phyloP scores from a whole-genome alignment of 140 eudicot species.

The Bidens hawaiensis region DNA sequence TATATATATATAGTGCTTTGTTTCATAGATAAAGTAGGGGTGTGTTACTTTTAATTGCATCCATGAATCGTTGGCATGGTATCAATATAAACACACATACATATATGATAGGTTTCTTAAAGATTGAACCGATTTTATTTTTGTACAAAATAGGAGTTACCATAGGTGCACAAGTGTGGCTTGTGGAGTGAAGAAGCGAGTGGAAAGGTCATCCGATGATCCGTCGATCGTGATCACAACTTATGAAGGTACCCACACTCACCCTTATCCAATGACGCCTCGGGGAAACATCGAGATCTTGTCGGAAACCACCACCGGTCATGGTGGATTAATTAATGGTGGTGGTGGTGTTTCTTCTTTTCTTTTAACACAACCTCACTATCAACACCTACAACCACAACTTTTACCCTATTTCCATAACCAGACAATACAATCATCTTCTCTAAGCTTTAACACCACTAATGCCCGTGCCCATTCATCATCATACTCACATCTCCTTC shows the following conservation, averaged over 20 bases:
- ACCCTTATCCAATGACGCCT: slow-evolving; percentile 63
- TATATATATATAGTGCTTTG: too few relatives aligned
- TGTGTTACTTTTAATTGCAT: too few relatives aligned
- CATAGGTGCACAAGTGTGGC: slow-evolving; percentile 81
- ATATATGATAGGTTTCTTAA: neutral
- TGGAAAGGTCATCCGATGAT: slow-evolving; percentile 77
- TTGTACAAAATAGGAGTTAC: slow-evolving; percentile 59
- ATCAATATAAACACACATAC: neutral
- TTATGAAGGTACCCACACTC: slow-evolving; percentile 83
- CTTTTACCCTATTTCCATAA: slow-evolving; percentile 35
- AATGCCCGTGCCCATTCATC: slow-evolving; percentile 24
- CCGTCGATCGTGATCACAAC: slow-evolving; percentile 78
- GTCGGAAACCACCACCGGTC: slow-evolving; percentile 34
- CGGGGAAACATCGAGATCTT: slow-evolving; percentile 51
- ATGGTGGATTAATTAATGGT: slow-evolving; percentile 29
- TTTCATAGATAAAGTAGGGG: neutral
- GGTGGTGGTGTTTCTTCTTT: slow-evolving; percentile 33
- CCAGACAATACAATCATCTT: slow-evolving; percentile 32
- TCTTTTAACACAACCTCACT: slow-evolving; percentile 32
- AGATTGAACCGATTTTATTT: neutral
- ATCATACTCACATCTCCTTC: slow-evolving; percentile 30
- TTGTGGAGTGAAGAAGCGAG: slow-evolving; percentile 87
- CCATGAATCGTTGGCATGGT: neutral
- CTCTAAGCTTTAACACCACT: slow-evolving; percentile 30
- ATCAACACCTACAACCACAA: slow-evolving; percentile 35